Conservation (phyloP, 1,284 basidiomycete genomes). For the Afroboletus lepidellus region DNA sequence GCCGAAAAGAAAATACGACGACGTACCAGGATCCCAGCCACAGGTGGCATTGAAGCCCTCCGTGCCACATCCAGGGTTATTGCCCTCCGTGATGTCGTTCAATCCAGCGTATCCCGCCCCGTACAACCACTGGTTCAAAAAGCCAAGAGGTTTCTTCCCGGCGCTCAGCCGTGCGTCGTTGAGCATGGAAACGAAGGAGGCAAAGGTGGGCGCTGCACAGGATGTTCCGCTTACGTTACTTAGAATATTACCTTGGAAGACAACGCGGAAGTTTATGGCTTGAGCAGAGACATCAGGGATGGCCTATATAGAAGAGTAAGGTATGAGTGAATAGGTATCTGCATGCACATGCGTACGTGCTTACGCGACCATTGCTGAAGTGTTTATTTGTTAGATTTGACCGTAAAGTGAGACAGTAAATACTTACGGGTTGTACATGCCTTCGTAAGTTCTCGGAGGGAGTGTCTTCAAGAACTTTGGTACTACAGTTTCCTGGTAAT, state of each 20-base stretch:
- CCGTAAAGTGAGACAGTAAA: neutral
- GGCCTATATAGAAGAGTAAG: constrained; percentile 35
- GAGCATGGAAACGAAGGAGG: constrained; percentile 50
- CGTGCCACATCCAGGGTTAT: constrained; percentile 59
- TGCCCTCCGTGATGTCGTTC: constrained; percentile 7
- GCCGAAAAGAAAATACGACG: neutral
- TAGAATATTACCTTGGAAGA: constrained; percentile 9
- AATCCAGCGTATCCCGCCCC: too few relatives aligned
- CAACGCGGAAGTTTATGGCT: constrained; percentile 10
- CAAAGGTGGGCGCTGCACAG: constrained; percentile 31
- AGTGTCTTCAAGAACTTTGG: constrained; percentile 43
- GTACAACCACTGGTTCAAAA: too few relatives aligned
- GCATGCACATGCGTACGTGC: too few relatives aligned
- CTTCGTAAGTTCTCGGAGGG: constrained; percentile 48
- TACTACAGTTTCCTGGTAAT: constrained; percentile 16
- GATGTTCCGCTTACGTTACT: constrained; percentile 47
- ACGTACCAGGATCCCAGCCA: constrained; percentile 47
- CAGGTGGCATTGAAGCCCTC: constrained; percentile 44
- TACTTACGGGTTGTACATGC: constrained; percentile 57
- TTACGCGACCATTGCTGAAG: constrained; percentile 37
- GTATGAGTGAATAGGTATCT: constrained; percentile 14
- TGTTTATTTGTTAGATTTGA: neutral
- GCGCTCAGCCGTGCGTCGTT: constrained; percentile 56
- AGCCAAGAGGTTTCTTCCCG: constrained; percentile 33
- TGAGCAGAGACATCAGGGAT: constrained; percentile 66